phyloP scores from a whole-genome alignment of 164 flowering plant genomes.

The Vitis riparia region DNA sequence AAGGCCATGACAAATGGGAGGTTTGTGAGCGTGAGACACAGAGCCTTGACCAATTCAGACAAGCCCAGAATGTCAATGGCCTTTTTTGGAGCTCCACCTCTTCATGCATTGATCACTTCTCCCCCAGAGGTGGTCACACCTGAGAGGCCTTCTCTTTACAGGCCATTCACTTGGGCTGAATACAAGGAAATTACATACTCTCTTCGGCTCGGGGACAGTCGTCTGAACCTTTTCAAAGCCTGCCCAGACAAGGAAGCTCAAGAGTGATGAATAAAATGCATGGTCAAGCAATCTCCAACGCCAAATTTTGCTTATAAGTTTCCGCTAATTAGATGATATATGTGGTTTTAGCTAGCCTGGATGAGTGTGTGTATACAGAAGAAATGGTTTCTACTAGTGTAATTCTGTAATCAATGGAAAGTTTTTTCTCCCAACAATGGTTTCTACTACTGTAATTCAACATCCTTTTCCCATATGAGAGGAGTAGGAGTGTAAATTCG shows the following conservation, averaged over 20 bases:
- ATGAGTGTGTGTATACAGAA: no score
- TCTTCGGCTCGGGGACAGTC: conserved; percentile 33
- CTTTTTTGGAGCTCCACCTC: conserved; percentile 41
- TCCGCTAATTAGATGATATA: no score
- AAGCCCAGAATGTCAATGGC: conserved; percentile 39
- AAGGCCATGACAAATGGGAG: conserved; percentile 60
- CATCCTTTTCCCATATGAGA: no score
- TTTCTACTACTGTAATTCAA: neutral
- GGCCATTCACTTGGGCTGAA: conserved; percentile 53
- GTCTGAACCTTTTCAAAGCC: conserved; percentile 28
- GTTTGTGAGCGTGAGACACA: conserved; percentile 48
- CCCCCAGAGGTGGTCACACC: conserved; percentile 24
- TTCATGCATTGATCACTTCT: conserved; percentile 20
- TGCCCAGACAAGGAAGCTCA: neutral
- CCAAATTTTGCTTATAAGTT: conserved; percentile 2
- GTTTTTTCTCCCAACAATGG: neutral
- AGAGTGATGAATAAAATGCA: no score
- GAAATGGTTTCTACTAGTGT: neutral
- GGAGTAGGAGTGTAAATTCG: no score
- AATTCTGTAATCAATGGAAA: neutral
- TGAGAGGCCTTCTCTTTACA: conserved; percentile 19
- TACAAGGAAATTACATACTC: conserved; percentile 42
- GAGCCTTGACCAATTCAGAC: conserved; percentile 26
- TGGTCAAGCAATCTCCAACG: neutral
- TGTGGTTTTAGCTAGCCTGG: no score